Base-by-base conservation (phyloP, 495 filamentous ascomycete genomes). In the Aspergillus coremiiformis region DNA sequence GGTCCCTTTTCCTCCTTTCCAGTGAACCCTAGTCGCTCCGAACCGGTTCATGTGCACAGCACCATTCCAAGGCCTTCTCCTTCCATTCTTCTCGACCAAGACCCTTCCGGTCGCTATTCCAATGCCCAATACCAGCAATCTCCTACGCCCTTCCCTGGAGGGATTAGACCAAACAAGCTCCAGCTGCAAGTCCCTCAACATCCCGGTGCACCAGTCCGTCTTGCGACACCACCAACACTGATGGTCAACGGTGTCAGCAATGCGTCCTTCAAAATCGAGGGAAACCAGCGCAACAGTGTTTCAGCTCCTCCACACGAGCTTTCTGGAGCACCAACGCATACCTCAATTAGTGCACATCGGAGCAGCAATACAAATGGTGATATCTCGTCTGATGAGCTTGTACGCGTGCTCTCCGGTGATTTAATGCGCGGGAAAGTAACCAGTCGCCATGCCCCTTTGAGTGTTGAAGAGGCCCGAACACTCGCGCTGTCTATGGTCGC, bases 1-100 rank as follows among this genome's bases (percentile, higher is more conserved):
- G 90, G 89, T 0, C 89, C 90, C 6, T 93, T 92, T 60, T 90
- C 86, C 7, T 91, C 90, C 0, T 95, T 95, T 55, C 89, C 90
- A 0, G 84, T 83, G 23, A 86, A 86, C 49, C 81, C 84, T 11
- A 71, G 67, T 11, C 73, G 67, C 11, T 65, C 64, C 15, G 69
- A 70, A 17, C 55, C 66, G 45, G 64, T 61, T 47, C 61, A 70
- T 29, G 44, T 60, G n/a, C 48, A 56, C 54, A 46, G 56, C 45
- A 39, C 69, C 47, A 53, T 51, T 22, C 17, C 53, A n/a, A 69
- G 65, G 27, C 55, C 66, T 20, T 66, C 66, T 8, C 64, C 57
- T 17, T 49, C 45, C 19, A 66, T 63, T 33, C 47, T 57, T 0
- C 49, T 68, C 10, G 56, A 70, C 11, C 58, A 64, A 33, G 58